Conservation (phyloP, 1,139 yeast genomes). For the Debaryomyces robertsiae region DNA sequence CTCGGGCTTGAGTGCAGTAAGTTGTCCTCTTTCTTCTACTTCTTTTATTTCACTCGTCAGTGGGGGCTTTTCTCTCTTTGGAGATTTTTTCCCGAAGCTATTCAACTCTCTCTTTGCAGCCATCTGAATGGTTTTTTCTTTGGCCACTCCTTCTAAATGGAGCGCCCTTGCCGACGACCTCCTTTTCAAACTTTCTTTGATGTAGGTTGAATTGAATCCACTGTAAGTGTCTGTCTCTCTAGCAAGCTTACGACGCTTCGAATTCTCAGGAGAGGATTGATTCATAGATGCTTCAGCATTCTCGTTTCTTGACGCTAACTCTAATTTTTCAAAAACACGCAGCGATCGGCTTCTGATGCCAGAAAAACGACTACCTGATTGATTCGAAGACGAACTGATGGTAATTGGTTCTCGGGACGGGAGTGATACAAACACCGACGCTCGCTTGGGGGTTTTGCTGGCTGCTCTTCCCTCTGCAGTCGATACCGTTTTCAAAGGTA, state of each 20-base stretch:
- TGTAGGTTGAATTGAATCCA: slow-evolving; percentile 9
- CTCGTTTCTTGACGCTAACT: slow-evolving; percentile 20
- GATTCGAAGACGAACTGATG: slow-evolving; percentile 23
- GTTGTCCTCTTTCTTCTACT: neutral
- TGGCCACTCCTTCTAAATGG: neutral
- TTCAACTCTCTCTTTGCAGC: neutral
- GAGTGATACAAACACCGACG: slow-evolving; percentile 41
- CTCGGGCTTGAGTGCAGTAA: neutral
- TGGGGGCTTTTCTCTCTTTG: neutral
- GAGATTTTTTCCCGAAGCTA: neutral
- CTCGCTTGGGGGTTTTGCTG: slow-evolving; percentile 33
- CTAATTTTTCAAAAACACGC: slow-evolving; percentile 22
- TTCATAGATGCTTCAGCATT: neutral
- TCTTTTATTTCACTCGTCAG: too few relatives aligned
- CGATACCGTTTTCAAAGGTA: slow-evolving; percentile 3
- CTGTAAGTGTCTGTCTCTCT: slow-evolving; percentile 3
- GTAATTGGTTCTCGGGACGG: slow-evolving; percentile 45
- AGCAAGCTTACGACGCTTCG: slow-evolving; percentile 3
- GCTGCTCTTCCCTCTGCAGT: neutral
- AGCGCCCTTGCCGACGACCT: slow-evolving; percentile 10
- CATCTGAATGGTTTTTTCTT: neutral
- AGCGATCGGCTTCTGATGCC: slow-evolving; percentile 17
- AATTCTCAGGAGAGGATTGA: slow-evolving; percentile 2
- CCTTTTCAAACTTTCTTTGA: slow-evolving; percentile 10
- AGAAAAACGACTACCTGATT: slow-evolving; percentile 9